A percentile compares a stretch with the other conserved stretches of the same genome.
Conservation (phyloP, 2,329 filamentous ascomycete species). For the Fusarium guadeloupense region DNA sequence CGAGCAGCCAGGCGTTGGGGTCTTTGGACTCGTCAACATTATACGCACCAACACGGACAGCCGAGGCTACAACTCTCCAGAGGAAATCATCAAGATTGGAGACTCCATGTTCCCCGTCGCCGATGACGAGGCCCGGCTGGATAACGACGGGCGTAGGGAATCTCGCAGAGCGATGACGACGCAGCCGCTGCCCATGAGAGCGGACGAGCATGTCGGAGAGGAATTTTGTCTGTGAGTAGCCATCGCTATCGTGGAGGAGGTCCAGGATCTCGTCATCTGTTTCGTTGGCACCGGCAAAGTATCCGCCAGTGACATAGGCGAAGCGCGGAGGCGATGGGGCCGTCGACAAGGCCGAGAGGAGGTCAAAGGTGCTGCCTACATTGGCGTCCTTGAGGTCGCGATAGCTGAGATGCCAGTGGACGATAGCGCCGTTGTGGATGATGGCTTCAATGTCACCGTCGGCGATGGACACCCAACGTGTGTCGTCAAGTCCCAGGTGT, state of each 20-base stretch:
- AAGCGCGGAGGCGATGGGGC: slow-evolving; percentile 4
- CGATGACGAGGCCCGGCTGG: slow-evolving; percentile 6
- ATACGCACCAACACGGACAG: slow-evolving; percentile 5
- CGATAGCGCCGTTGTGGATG: slow-evolving; percentile 8
- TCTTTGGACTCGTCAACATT: slow-evolving; percentile 4
- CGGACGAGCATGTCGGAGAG: slow-evolving; percentile 16
- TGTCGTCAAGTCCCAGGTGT: neutral
- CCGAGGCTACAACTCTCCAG: slow-evolving; percentile 12
- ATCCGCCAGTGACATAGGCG: slow-evolving; percentile 7
- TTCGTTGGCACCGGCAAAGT: neutral
- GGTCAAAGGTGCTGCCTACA: slow-evolving; percentile 16
- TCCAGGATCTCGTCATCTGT: neutral
- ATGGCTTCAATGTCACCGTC: neutral
- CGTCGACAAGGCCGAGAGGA: neutral
- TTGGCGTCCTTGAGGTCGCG: slow-evolving; percentile 12
- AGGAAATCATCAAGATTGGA: slow-evolving; percentile 15
- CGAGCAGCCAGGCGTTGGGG: slow-evolving; percentile 6
- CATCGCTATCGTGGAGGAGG: slow-evolving; percentile 6
- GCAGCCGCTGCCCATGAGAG: slow-evolving; percentile 8
- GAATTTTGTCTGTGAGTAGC: slow-evolving; percentile 24
- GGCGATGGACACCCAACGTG: neutral
- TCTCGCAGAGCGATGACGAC: neutral
- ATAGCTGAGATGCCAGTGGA: slow-evolving; percentile 7
- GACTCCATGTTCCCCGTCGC: neutral
- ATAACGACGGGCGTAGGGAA: neutral